Evolutionary conservation across 129 eudicot species (phyloP).

Genomic region (Tagetes erecta): DNA sequence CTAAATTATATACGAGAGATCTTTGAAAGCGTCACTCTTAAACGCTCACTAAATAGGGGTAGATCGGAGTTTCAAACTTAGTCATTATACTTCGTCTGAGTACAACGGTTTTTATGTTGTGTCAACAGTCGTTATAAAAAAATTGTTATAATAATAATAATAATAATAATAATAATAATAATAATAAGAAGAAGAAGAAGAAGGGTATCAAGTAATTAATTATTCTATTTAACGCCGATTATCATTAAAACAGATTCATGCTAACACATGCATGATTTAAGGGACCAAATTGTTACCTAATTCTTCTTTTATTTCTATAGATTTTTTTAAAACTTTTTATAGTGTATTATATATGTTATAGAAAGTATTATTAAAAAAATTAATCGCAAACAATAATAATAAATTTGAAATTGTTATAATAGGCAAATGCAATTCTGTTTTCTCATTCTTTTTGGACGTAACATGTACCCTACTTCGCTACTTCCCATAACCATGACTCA

Average conservation of each 20-base stretch:
- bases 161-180: slow-evolving; percentile 7
- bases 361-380: not conserved
- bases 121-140: too few species aligned
- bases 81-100: too few species aligned
- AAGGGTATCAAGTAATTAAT: not conserved
- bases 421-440: not conserved
- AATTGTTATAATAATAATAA: not conserved
- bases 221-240: not conserved
- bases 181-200: not conserved
- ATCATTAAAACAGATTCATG: slow-evolving; percentile 19
- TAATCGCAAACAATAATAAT: slow-evolving; percentile 3
- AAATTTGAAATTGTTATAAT: not conserved
- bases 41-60: too few species aligned
- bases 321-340: not conserved
- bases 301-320: too few species aligned
- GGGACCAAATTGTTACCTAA: not conserved
- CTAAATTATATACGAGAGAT: too few species aligned
- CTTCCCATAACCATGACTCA: not conserved
- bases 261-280: slow-evolving; percentile 22
- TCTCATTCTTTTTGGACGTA: not conserved
- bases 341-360: not conserved
- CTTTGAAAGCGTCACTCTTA: too few species aligned
- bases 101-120: too few species aligned
- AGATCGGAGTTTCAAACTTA: too few species aligned
- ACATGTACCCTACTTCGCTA: not conserved